phyloP scores from a whole-genome alignment of 345 rosid species.

The Euphorbia pulcherrima region DNA sequence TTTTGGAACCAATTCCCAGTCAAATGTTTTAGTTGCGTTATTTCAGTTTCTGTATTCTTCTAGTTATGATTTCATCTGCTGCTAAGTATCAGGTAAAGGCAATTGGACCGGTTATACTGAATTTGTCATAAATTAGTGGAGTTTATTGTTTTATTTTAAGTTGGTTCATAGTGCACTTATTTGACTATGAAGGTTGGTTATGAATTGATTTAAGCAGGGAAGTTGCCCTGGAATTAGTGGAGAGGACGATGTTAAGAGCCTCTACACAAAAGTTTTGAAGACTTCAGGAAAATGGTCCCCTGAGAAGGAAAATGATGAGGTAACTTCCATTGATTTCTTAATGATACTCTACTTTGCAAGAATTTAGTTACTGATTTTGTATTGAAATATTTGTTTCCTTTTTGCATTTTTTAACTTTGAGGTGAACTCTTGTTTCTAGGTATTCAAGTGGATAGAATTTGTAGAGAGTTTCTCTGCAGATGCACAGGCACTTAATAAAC shows the following conservation, averaged over 20 bases:
- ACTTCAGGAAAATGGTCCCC: constrained; percentile 40
- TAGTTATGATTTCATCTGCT: neutral
- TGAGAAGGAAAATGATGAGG: constrained; percentile 42
- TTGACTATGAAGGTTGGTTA: neutral
- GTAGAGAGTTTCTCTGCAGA: constrained; percentile 51
- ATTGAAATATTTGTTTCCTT: neutral
- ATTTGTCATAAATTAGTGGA: neutral
- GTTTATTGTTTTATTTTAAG: neutral
- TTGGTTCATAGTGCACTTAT: neutral
- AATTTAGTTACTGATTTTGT: neutral
- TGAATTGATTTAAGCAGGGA: constrained; percentile 36
- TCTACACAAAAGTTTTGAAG: constrained; percentile 47
- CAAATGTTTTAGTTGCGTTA: neutral
- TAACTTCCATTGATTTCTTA: constrained; percentile 16
- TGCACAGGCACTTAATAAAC: constrained; percentile 43
- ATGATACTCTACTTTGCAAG: neutral
- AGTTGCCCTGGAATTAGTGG: constrained; percentile 20
- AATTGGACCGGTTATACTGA: neutral
- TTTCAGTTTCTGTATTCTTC: neutral
- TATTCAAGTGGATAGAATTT: constrained; percentile 65
- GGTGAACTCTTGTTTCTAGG: constrained; percentile 36
- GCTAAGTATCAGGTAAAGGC: neutral
- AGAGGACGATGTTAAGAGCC: constrained; percentile 46
- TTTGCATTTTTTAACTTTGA: constrained; percentile 1
- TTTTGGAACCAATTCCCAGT: neutral